Conservation (phyloP, 306 rosid genomes). For the Potentilla sterilis region DNA sequence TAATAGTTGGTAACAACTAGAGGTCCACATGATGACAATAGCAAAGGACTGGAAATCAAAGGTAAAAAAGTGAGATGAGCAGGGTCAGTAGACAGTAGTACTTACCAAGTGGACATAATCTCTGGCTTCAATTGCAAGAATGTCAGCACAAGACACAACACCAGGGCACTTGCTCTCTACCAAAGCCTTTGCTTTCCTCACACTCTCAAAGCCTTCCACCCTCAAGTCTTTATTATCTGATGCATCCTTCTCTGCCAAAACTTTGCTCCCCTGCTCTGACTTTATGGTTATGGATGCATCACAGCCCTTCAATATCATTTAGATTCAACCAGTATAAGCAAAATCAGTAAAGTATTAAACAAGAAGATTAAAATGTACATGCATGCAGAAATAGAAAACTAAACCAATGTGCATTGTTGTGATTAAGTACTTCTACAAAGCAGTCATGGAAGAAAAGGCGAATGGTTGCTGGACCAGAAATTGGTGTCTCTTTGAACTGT, state of each 20-base stretch:
- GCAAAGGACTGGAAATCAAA: neutral
- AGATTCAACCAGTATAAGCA: neutral
- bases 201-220: conserved; percentile 61
- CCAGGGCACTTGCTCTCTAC: conserved; percentile 86
- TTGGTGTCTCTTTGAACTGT: conserved; percentile 77
- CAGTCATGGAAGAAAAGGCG: conserved; percentile 94
- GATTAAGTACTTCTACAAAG: conserved; percentile 68
- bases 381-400: conserved; percentile 19
- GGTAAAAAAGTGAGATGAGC: neutral
- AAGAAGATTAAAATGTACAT: conserved; percentile 8
- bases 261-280: conserved; percentile 53
- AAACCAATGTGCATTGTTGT: conserved; percentile 15
- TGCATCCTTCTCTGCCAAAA: conserved; percentile 74
- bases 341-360: neutral
- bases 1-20: conserved; percentile 3
- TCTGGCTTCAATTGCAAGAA: conserved; percentile 90
- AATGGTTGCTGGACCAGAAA: conserved; percentile 86
- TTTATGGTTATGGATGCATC: conserved; percentile 75
- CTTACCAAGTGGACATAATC: conserved; percentile 79
- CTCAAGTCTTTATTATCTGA: conserved; percentile 66
- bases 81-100: neutral
- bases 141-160: conserved; percentile 88
- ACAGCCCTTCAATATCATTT: conserved; percentile 58
- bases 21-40: conserved; percentile 12
- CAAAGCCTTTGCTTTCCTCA: conserved; percentile 70